Base-by-base conservation (phyloP, 2,329 filamentous ascomycete genomes). In the Cryoendolithus antarcticus region DNA sequence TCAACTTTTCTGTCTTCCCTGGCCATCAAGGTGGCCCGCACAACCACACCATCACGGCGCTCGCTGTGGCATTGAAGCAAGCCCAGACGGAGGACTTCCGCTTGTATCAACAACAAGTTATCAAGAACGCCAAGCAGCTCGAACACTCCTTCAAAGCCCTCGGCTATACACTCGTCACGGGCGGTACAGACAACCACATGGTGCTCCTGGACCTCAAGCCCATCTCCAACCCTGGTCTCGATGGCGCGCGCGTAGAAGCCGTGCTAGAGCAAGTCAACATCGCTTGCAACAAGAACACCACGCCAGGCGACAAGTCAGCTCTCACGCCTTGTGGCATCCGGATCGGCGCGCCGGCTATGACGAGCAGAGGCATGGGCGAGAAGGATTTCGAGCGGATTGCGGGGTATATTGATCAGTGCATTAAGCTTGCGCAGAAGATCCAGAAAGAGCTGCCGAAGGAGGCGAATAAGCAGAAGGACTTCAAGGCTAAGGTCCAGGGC, bases 391-490 rank as follows among this genome's bases (percentile, higher is more conserved):
- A 85, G 69, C 78, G 82, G 52, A 88, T 98, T 47, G 88, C 81
- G 49, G 63, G 69, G 51, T 96, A 94, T 73, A 94, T 96, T 54
- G 85, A 93, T 63, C 73, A 80, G 58, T 75, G 78, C 63, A 83
- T 96, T 73, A 84, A 84, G 70, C 74, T 96, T 59, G 84, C 81
- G 74, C 86, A 86, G 75, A 79, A 88, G 59, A 72, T 93, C 54
- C 91, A 96, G 72, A 71, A 61, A 43, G 69, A 73, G 48, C 76
- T 96, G 15, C 89, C 91, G 63, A 95, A 95, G 78, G 83, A 91
- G 66, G 86, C 85, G 58, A 98, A 96, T 79, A 95, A 93, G 79
- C 84, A 93, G 64, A 96, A 96, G 80, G 91, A 98, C 73, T 96
- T 98, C 82, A 93, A 89, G 75, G 79, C 77, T 61, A 89, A 86